A percentile compares a stretch with the other conserved stretches of the same genome.
These are phyloP conservation scores for Cruciata laevipes DNA, from an alignment of 257 asterid species.

Conservation along the genomic window DNA sequence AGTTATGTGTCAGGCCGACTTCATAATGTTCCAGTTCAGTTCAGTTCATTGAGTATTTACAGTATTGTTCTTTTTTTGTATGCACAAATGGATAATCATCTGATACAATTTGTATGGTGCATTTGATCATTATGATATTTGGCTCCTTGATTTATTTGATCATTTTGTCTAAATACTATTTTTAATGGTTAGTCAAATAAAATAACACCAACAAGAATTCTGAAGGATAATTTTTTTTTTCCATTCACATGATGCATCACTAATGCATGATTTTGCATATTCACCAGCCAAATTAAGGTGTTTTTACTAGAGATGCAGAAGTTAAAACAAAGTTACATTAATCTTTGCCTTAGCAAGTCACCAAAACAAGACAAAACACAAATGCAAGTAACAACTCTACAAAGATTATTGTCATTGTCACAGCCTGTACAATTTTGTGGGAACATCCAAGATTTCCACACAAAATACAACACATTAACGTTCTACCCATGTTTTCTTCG, in stretches of 20 bases:
- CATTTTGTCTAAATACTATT: too few species aligned
- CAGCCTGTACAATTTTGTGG: conserved; percentile 21
- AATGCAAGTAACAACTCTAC: neutral
- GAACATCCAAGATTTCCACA: conserved; percentile 14
- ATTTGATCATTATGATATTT: neutral
- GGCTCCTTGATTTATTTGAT: too few species aligned
- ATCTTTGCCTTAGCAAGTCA: neutral
- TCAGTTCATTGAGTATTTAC: neutral
- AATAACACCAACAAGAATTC: too few species aligned
- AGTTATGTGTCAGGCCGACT: neutral
- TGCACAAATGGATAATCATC: neutral
- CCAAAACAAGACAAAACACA: neutral
- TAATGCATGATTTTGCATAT: neutral
- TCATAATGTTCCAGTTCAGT: neutral
- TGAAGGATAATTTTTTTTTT: neutral
- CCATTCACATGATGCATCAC: neutral
- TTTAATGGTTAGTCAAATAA: too few species aligned
- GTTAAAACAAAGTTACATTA: neutral
- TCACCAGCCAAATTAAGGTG: neutral
- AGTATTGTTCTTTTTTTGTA: too few species aligned
- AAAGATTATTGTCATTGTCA: conserved; percentile 8
- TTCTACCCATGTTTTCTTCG: conserved; percentile 17
- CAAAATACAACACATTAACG: conserved; percentile 16
- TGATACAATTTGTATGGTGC: neutral
- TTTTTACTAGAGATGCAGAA: neutral